Evolutionary conservation across 345 rosid species (phyloP).

Genomic region (Hibiscus tridactylites): DNA sequence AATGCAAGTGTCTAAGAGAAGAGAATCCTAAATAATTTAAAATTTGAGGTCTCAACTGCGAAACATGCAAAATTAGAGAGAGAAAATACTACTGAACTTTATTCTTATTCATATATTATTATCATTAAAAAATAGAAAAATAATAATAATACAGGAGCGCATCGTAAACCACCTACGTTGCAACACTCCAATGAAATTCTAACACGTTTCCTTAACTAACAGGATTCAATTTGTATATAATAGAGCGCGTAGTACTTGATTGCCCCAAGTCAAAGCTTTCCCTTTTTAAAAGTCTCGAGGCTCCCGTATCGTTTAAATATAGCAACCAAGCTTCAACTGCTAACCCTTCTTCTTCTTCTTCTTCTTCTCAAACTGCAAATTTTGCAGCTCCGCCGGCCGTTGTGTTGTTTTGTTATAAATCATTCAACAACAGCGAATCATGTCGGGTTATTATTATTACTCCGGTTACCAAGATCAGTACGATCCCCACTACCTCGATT

Average conservation of each 20-base stretch:
- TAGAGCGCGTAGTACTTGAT: conserved; percentile 25
- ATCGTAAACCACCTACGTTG: not conserved
- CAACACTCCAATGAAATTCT: conserved; percentile 8
- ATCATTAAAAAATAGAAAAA: not conserved
- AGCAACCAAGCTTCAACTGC: not conserved
- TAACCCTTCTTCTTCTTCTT: not conserved
- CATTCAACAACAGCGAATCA: not conserved
- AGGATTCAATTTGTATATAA: conserved; percentile 2
- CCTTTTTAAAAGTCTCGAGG: not conserved
- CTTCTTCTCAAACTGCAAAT: not conserved
- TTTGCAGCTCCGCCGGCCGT: not conserved
- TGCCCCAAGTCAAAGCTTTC: not conserved
- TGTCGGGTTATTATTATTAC: conserved; percentile 31
- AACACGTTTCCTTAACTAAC: conserved; percentile 1
- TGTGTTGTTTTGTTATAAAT: not conserved
- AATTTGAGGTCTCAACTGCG: not conserved
- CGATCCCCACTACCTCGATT: conserved; percentile 61
- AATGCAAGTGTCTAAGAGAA: not conserved
- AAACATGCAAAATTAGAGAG: not conserved
- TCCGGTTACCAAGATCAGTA: conserved; percentile 16
- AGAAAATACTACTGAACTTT: not conserved
- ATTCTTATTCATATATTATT: not conserved
- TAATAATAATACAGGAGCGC: not conserved
- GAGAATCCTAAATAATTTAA: not conserved
- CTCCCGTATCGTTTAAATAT: conserved; percentile 2